Evolutionary conservation across 106 monocot genomes (phyloP), one percentile per base, ranked within the genome.

Genomic region (Posidonia australis): DNA sequence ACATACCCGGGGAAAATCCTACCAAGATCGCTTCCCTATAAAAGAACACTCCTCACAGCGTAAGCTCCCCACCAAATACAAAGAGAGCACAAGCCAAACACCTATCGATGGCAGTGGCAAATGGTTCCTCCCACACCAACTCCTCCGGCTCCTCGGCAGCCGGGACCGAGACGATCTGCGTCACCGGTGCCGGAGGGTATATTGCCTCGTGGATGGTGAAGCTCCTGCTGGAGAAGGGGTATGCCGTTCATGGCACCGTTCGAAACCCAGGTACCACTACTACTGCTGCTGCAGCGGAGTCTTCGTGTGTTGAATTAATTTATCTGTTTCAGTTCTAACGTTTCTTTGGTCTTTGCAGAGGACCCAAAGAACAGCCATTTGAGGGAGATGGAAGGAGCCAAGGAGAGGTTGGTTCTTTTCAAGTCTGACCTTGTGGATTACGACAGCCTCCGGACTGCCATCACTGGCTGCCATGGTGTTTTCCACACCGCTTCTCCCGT

Each of bases 401-500:
- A 20, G 9, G 77, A 83, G 51, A 61, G 74, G 23, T 56, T 79
- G 44, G 49, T 57, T 14, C 79, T 83, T 14, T 51, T 41, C 24
- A 60, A 62, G 45, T 76, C 77, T 9, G 83, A 83, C 43, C 48
- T 83, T 24, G 56, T 77, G 22, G 73, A 83, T 51, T 20, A 36
- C 17, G 73, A 67, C 17, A 70, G 69, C 43, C 65, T 79, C 55
- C 44, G 54, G 1, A 20, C 45, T 2, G 79, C 76, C 0, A 58
- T 83, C 58, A 17, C n/a, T 0, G 79, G 79, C 49, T 83, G 83
- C 65, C 42, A 76, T 30, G 79, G 79, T 4, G 79, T 83, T 26
- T 83, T 83, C 69, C 83, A 83, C 66, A 77, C 77, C 10, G 79
- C 83, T 3, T 79, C 72, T 17, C 83, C 83, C 9, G 69, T 83